phyloP scores from a whole-genome alignment of 306 rosid species.

The Nissolia schottii region DNA sequence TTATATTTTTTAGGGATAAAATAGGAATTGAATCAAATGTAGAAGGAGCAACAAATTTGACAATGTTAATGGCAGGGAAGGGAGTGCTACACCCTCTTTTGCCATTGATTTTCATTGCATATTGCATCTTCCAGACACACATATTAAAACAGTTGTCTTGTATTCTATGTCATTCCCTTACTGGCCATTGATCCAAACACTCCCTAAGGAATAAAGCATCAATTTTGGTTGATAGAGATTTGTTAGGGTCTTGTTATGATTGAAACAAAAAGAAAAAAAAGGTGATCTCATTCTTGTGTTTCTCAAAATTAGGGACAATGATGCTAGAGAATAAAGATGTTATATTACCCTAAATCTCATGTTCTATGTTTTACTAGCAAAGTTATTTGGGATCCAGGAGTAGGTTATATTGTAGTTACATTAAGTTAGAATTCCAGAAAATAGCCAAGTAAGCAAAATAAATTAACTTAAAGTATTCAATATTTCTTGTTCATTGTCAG shows the following conservation, averaged over 20 bases:
- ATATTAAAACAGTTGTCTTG: no score
- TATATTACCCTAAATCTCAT: not conserved
- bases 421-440: not conserved
- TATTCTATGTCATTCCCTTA: no score
- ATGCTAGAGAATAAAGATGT: not conserved
- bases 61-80: no score
- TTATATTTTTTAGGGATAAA: no score
- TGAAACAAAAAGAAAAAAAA: not conserved
- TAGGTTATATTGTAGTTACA: not conserved
- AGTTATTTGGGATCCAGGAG: not conserved
- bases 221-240: not conserved
- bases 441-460: not conserved
- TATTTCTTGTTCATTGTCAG: conserved; percentile 38
- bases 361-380: not conserved
- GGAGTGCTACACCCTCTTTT: no score
- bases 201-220: not conserved
- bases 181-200: no score
- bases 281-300: not conserved
- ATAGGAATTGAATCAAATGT: no score
- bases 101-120: no score
- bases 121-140: no score
- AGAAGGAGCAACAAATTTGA: no score
- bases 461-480: not conserved
- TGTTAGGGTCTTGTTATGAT: not conserved
- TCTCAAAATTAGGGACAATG: not conserved